A percentile compares a stretch with the other conserved stretches of the same genome.
Evolutionary conservation across 2,329 filamentous ascomycete genomes (phyloP).

Genomic region (Aspergillus ibericus): DNA sequence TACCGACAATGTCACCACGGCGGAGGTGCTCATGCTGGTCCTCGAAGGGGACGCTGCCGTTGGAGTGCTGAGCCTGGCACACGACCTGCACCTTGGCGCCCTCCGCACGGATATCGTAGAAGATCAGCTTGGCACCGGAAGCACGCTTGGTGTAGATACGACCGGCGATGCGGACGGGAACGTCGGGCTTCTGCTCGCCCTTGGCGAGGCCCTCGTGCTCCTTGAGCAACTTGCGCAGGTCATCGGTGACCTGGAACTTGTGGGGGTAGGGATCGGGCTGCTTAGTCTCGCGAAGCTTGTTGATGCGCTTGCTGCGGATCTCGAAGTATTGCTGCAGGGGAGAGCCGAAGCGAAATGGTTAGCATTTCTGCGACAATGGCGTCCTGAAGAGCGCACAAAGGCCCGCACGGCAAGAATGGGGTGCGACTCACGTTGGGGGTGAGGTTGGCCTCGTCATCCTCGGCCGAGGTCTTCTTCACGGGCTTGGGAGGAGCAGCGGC

Average conservation of each 20-base stretch:
- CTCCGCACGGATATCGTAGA: constrained; percentile 81
- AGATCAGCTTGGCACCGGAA: constrained; percentile 80
- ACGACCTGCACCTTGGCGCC: constrained; percentile 84
- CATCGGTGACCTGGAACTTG: constrained; percentile 85
- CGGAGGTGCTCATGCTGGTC: constrained; percentile 87
- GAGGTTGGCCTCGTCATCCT: constrained; percentile 69
- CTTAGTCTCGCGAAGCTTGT: constrained; percentile 71
- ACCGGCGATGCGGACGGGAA: constrained; percentile 73
- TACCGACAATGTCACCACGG: constrained; percentile 88
- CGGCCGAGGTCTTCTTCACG: constrained; percentile 60
- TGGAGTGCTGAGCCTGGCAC: constrained; percentile 79
- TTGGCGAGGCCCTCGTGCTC: constrained; percentile 79
- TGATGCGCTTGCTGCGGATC: constrained; percentile 81
- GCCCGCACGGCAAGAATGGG: not conserved
- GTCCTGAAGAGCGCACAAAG: not conserved
- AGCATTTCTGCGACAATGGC: constrained; percentile 8
- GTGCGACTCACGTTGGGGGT: constrained; percentile 65
- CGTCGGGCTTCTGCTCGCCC: constrained; percentile 76
- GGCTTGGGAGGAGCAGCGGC: constrained; percentile 63
- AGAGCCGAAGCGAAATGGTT: constrained; percentile 10
- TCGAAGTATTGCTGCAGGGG: constrained; percentile 81
- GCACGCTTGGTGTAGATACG: constrained; percentile 87
- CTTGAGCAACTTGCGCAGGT: constrained; percentile 74
- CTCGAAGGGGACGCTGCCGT: constrained; percentile 70
- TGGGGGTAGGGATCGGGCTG: constrained; percentile 87